phyloP scores from a whole-genome alignment of 2,329 filamentous ascomycete genomes.

The Alternaria novae-zelandiae region DNA sequence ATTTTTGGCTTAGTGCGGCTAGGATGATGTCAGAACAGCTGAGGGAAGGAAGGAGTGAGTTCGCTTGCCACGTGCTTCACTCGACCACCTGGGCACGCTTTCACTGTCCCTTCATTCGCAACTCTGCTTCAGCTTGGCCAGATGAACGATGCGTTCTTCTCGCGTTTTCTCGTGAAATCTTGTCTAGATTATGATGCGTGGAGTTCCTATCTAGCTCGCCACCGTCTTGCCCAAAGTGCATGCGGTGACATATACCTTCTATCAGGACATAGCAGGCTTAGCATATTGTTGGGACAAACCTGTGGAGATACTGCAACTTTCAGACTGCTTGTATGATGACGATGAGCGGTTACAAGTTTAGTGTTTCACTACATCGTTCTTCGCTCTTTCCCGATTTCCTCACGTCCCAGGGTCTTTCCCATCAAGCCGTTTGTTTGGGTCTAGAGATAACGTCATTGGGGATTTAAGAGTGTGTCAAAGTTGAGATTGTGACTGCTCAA shows the following conservation, averaged over 20 bases:
- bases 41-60: not conserved
- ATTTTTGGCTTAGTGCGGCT: not conserved
- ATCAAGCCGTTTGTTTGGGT: not conserved
- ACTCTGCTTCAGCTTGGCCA: not conserved
- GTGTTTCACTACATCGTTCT: not conserved
- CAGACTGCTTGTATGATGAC: not conserved
- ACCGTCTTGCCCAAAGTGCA: not conserved
- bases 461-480: not conserved
- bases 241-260: not conserved
- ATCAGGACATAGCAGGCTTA: not conserved
- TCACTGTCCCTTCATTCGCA: not conserved
- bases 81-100: not conserved
- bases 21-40: not conserved
- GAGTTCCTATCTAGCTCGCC: not conserved
- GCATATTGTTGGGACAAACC: not conserved
- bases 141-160: not conserved
- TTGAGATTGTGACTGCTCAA: not conserved
- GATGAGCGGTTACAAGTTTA: not conserved
- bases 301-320: not conserved
- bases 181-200: not conserved
- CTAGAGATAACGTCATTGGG: not conserved
- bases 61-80: not conserved
- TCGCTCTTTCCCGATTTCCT: not conserved
- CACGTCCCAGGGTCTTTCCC: not conserved
- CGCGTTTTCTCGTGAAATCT: not conserved